Percentiles rank a stretch among this genome's conserved stretches.
Conservation (phyloP, 495 filamentous ascomycete genomes). For the Xylaria intraflava region DNA sequence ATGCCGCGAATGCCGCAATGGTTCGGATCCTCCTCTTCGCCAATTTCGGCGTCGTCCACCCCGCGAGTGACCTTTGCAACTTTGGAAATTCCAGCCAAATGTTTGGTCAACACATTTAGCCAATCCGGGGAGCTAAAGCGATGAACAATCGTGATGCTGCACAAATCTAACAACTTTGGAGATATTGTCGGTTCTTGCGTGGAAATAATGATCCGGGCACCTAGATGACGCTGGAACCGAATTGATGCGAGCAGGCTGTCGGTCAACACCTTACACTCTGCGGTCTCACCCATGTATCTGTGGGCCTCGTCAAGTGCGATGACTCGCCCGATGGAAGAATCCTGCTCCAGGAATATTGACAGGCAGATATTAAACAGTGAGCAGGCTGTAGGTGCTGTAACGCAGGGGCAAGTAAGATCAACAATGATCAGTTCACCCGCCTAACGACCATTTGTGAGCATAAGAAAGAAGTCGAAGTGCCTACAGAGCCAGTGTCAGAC, state of each 20-base stretch:
- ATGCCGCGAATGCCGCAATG: not conserved
- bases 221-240: constrained; percentile 64
- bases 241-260: constrained; percentile 58
- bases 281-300: constrained; percentile 35
- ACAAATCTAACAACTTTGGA: constrained; percentile 60
- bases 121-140: constrained; percentile 67
- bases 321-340: constrained; percentile 31
- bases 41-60: constrained; percentile 1
- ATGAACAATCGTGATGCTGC: constrained; percentile 68
- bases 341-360: constrained; percentile 52
- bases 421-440: constrained; percentile 61
- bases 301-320: constrained; percentile 38
- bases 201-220: constrained; percentile 58
- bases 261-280: constrained; percentile 50
- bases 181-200: constrained; percentile 79
- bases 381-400: constrained; percentile 60
- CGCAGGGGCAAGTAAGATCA: constrained; percentile 67
- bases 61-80: constrained; percentile 18
- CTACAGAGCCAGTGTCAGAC: not conserved
- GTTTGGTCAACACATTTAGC: constrained; percentile 52
- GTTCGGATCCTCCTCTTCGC: not conserved
- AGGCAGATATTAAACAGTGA: constrained; percentile 63
- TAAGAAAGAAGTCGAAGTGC: not conserved
- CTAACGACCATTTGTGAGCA: constrained; percentile 10
- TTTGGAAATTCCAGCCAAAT: constrained; percentile 49